These are phyloP conservation scores for Cordyceps cicadae DNA, from an alignment of 2,329 filamentous ascomycete genomes.

Conservation along the genomic window DNA sequence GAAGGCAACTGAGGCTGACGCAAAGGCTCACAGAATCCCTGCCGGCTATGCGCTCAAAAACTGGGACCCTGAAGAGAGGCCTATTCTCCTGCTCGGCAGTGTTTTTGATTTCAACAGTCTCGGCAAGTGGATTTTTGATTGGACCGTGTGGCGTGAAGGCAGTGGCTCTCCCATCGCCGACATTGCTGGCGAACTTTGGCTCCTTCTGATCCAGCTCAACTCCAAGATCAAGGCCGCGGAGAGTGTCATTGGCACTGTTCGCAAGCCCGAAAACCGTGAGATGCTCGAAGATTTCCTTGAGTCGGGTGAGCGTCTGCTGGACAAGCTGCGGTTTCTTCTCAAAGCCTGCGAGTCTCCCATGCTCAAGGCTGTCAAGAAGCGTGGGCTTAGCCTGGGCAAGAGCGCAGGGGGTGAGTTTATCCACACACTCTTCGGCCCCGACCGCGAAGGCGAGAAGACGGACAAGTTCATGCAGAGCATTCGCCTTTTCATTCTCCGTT, in stretches of 20 bases:
- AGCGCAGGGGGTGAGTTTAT: constrained; percentile 93
- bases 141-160: constrained; percentile 88
- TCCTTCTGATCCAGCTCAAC: constrained; percentile 85
- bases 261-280: constrained; percentile 64
- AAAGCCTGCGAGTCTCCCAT: constrained; percentile 91
- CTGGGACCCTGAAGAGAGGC: constrained; percentile 91
- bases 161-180: constrained; percentile 77
- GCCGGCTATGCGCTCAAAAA: constrained; percentile 92
- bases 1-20: constrained; percentile 52
- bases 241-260: constrained; percentile 65
- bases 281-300: constrained; percentile 86
- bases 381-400: constrained; percentile 65
- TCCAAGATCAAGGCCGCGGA: constrained; percentile 91
- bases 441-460: constrained; percentile 80
- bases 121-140: constrained; percentile 99
- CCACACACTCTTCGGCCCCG: constrained; percentile 86
- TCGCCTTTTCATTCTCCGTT: constrained; percentile 83
- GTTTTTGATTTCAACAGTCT: constrained; percentile 97
- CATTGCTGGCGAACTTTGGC: constrained; percentile 89
- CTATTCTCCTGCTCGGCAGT: constrained; percentile 87
- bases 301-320: constrained; percentile 77
- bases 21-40: constrained; percentile 65
- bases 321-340: constrained; percentile 76
- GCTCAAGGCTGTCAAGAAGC: constrained; percentile 78
- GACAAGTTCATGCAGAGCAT: constrained; percentile 89